A percentile compares a stretch with the other conserved stretches of the same genome.
Evolutionary conservation across 331 rosid genomes (phyloP).

Genomic region (Dryas integrifolia): DNA sequence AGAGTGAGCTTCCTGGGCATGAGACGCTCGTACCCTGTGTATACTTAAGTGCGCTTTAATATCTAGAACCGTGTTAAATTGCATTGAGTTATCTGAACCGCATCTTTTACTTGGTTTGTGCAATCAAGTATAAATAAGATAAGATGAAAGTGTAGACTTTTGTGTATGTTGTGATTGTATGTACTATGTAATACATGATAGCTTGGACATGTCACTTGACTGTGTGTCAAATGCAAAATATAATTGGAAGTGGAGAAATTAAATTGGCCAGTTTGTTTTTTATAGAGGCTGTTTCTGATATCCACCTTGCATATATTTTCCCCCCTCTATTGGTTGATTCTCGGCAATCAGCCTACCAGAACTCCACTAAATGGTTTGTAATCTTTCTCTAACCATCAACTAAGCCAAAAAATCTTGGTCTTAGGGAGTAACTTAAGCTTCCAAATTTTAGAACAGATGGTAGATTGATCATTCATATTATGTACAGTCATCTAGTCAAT

Average conservation of each 20-base stretch:
- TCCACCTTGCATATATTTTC: too few species aligned
- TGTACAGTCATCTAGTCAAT: too few species aligned
- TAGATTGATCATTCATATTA: too few species aligned
- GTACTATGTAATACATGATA: constrained; percentile 1
- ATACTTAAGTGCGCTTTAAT: constrained; percentile 24
- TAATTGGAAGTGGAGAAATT: constrained; percentile 1
- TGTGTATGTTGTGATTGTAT: constrained; percentile 10
- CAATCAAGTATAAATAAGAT: constrained; percentile 27
- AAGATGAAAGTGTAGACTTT: neutral
- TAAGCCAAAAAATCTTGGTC: too few species aligned
- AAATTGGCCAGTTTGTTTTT: neutral
- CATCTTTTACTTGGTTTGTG: constrained; percentile 17
- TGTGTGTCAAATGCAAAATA: neutral
- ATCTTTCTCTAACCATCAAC: too few species aligned
- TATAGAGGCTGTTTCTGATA: neutral
- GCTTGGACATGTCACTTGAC: neutral
- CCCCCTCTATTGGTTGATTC: too few species aligned
- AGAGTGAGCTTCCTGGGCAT: constrained; percentile 14
- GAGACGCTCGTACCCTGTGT: constrained; percentile 20
- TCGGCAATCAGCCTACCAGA: too few species aligned
- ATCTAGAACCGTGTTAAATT: constrained; percentile 7
- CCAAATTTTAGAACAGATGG: too few species aligned
- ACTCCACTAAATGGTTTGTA: too few species aligned
- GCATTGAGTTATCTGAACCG: neutral
- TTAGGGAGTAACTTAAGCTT: too few species aligned